Evolutionary conservation across 495 filamentous ascomycete species (phyloP).

Genomic region (Talaromyces thailandensis): DNA sequence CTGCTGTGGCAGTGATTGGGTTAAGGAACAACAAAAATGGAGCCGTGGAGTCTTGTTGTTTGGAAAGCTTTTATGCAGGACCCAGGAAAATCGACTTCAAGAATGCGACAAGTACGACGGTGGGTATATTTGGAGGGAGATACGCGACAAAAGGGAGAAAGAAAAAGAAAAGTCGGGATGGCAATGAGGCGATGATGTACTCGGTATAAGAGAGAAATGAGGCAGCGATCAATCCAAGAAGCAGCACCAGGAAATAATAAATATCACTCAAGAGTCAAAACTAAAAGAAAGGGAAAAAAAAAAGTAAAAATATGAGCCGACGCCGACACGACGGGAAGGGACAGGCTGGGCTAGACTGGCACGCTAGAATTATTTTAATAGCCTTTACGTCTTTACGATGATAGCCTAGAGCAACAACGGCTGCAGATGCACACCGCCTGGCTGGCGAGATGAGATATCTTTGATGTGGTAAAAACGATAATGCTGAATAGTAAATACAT

Average conservation of each 20-base stretch:
- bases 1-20: neutral
- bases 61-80: neutral
- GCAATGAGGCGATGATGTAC: neutral
- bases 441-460: too few relatives aligned
- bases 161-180: neutral
- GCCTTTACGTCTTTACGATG: too few relatives aligned
- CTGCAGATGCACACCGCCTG: neutral
- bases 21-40: neutral
- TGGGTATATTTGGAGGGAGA: too few relatives aligned
- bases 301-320: neutral
- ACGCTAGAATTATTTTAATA: too few relatives aligned
- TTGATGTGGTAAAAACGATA: neutral
- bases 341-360: neutral
- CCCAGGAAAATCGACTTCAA: neutral
- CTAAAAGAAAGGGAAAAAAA: neutral
- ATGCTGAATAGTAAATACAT: too few relatives aligned
- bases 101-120: neutral
- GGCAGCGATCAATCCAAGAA: neutral
- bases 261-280: neutral
- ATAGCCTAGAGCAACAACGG: neutral
- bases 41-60: neutral
- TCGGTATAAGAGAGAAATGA: neutral
- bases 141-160: neutral
- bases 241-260: neutral
- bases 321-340: neutral